Evolutionary conservation across 2,329 filamentous ascomycete genomes (phyloP).

Genomic region (Periglandula ipomoeae): DNA sequence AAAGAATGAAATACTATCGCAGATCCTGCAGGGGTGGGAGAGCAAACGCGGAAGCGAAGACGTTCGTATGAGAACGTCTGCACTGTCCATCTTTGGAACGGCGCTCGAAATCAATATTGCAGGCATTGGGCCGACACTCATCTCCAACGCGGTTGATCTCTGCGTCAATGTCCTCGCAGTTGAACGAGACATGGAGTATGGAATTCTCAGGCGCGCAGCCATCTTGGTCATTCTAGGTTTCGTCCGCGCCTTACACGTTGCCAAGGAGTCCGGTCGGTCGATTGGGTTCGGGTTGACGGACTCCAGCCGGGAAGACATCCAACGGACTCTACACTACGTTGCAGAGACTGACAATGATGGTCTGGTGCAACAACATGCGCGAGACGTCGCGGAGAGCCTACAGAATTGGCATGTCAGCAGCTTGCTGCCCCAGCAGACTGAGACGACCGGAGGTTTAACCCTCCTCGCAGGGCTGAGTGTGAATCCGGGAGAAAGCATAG

Average conservation of each 20-base stretch:
- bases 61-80: conserved; percentile 58
- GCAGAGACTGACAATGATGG: conserved; percentile 57
- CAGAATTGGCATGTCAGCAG: conserved; percentile 50
- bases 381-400: conserved; percentile 57
- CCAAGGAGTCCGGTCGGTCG: conserved; percentile 34
- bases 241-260: conserved; percentile 48
- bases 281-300: conserved; percentile 46
- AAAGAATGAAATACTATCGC: conserved; percentile 41
- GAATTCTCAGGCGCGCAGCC: conserved; percentile 58
- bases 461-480: conserved; percentile 30
- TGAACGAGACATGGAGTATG: conserved; percentile 50
- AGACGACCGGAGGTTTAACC: conserved; percentile 17
- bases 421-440: conserved; percentile 30
- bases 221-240: conserved; percentile 55
- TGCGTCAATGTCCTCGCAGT: conserved; percentile 53
- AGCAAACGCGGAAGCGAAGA: conserved; percentile 58
- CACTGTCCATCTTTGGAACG: conserved; percentile 54
- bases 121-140: conserved; percentile 42
- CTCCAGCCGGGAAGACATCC: conserved; percentile 51
- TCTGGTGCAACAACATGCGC: conserved; percentile 57
- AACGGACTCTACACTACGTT: conserved; percentile 54
- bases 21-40: conserved; percentile 60
- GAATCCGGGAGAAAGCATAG: conserved; percentile 18
- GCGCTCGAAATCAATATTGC: conserved; percentile 51
- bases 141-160: conserved; percentile 51